Percentiles rank a stretch among this genome's conserved stretches.
Evolutionary conservation across 768 basidiomycete species (phyloP).

Genomic region (Phylloporus arenicola): DNA sequence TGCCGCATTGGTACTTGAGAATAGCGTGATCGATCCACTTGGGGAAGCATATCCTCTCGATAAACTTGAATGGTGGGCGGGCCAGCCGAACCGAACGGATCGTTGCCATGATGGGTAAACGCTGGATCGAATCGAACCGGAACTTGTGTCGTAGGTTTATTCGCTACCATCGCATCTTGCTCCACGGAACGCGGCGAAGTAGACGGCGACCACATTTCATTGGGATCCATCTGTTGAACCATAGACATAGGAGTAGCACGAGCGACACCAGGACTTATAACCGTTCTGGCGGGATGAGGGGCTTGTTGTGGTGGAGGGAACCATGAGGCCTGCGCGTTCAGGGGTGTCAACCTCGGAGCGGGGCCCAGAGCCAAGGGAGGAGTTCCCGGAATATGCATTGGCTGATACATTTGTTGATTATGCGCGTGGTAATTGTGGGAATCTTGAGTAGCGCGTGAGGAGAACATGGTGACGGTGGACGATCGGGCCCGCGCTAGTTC

Average conservation of each 20-base stretch:
- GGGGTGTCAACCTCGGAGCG: conserved; percentile 2
- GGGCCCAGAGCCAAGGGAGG: conserved; percentile 8
- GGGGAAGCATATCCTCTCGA: conserved; percentile 14
- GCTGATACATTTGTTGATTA: conserved; percentile 30
- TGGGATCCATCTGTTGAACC: conserved; percentile 1
- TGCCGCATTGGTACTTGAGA: conserved; percentile 11
- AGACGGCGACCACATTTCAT: conserved; percentile 30
- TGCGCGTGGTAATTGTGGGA: conserved; percentile 30
- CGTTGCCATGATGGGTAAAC: conserved; percentile 25
- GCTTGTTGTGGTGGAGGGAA: conserved; percentile 10
- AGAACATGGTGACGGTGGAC: conserved; percentile 26
- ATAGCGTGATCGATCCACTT: conserved; percentile 17
- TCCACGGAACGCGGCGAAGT: conserved; percentile 39
- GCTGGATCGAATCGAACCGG: conserved; percentile 42
- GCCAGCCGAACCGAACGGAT: conserved; percentile 8
- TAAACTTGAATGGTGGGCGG: conserved; percentile 19
- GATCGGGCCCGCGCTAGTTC: conserved; percentile 25
- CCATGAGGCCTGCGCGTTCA: conserved; percentile 12
- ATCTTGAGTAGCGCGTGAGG: conserved; percentile 22
- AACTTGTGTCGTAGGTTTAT: conserved; percentile 37
- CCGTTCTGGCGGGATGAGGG: conserved; percentile 11
- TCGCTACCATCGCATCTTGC: conserved; percentile 34
- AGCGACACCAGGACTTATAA: conserved; percentile 9
- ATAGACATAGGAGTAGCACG: conserved; percentile 13
- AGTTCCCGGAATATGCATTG: conserved; percentile 24